Evolutionary conservation across 2,329 filamentous ascomycete genomes (phyloP), one percentile per base, ranked within the genome.

Genomic region (Penicillium sp.): DNA sequence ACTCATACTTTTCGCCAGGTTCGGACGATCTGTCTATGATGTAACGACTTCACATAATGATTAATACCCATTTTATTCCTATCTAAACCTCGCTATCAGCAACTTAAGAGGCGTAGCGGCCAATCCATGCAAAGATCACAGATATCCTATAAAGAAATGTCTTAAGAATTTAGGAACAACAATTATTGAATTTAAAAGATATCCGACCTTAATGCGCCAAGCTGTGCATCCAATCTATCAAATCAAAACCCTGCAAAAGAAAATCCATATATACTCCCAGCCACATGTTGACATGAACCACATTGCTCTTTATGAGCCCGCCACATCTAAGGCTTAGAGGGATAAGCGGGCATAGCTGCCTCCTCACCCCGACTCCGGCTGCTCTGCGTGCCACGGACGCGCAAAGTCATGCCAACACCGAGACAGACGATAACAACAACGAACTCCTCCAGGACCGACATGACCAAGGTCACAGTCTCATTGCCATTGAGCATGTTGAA

Each of bases 401-500:
- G 50, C 22, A 62, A 42, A 22, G 62, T 64, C 18, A 73, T 54
- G 1, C 71, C 68, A 9, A 63, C 55, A n/a, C 57, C 63, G n/a
- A 74, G 61, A 35, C 65, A 75, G 33, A 78, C 68, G 4, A 71
- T 40, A 2, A 80, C 72, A 18, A 79, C 70, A 7, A 74, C 60
- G 35, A 82, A 72, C 64, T 84, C 80, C 68, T 79, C 76, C 22
- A 81, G 51, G 6, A 81, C 67, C 5, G 74, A 69, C 72, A 82
- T 76, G 36, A 75, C 72, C 7, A 81, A 62, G 14, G 73, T 54
- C 20, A 79, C 67, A 1, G 71, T 71, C 25, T 68, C 53, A 35
- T 69, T 70, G 13, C 76, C 75, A 27, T 54, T 69, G 22, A 75
- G 57, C 20, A 71, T 59, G 53, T 69, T 79, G 66, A 83, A 83